Percentiles rank a stretch among this genome's conserved stretches.
Evolutionary conservation across 2,329 filamentous ascomycete species (phyloP).

Genomic region (Neodidymelliopsis sp.): DNA sequence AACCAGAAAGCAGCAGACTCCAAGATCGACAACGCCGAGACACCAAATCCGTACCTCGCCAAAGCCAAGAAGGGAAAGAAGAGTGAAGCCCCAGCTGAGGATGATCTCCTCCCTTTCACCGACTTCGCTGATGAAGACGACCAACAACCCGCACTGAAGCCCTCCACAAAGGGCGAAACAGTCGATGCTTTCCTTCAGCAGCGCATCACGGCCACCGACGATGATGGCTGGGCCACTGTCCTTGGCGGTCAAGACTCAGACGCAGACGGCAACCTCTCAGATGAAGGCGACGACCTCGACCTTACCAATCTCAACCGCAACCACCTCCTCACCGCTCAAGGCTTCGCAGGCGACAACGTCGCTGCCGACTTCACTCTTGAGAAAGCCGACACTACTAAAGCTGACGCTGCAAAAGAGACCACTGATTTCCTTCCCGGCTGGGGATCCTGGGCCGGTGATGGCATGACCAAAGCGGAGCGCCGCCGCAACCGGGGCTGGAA

Average conservation of each 20-base stretch:
- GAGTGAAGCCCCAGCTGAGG: conserved; percentile 10
- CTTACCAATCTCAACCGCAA: conserved; percentile 56
- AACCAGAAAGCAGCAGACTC: conserved; percentile 9
- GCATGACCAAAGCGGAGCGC: conserved; percentile 73
- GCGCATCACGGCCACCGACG: conserved; percentile 45
- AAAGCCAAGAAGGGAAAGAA: conserved; percentile 40
- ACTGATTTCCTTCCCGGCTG: conserved; percentile 91
- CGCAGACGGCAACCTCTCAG: conserved; percentile 32
- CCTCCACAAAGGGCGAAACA: conserved; percentile 19
- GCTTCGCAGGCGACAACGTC: conserved; percentile 88
- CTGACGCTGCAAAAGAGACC: conserved; percentile 82
- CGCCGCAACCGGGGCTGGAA: conserved; percentile 62
- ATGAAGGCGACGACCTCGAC: conserved; percentile 52
- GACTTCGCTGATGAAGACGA: conserved; percentile 15
- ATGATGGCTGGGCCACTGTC: conserved; percentile 56
- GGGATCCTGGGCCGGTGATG: conserved; percentile 90
- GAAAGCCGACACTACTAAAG: conserved; percentile 73
- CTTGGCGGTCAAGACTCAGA: conserved; percentile 46
- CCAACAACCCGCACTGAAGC: conserved; percentile 7
- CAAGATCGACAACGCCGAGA: conserved; percentile 5
- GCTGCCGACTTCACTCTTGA: conserved; percentile 81
- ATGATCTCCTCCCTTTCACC: conserved; percentile 23
- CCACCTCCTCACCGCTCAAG: conserved; percentile 75
- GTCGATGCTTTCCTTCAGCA: conserved; percentile 42
- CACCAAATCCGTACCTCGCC: conserved; percentile 45